Evolutionary conservation across 108 stramenopile species (phyloP), one percentile per base, ranked within the genome.

Genomic region (Bacterosira constricta): DNA sequence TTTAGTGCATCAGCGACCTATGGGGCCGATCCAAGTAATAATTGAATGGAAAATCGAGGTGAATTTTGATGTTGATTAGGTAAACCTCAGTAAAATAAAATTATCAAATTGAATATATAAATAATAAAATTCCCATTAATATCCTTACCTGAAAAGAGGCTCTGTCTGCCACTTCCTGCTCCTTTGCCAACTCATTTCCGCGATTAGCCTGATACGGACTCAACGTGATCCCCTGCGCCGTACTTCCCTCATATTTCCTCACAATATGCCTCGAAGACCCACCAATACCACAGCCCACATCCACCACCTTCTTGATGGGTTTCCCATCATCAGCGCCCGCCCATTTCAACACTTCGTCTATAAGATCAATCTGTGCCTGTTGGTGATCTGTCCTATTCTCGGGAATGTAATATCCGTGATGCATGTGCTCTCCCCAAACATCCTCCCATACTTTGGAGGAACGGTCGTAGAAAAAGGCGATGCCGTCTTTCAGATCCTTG

Each of bases 251-350:
- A 70, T 75, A 98, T 59, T 88, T 91, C 41, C 80, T 62, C 35
- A 92, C 89, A 70, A 98, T 95, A 69, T 96, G 91, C 26, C 98
- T 82, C 17, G 85, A 86, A 27, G 82, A 86, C 12, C 98, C 98
- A 15, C 98, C 98, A 64, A 98, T 90, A 6, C 98, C 98, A 73
- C 98, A 99, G 8, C 98, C 98, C 7, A 94, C 94, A 83, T 96
- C 96, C 3, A 97, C 90, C 26, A 74, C 51, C 29, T 17, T 65
- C 44, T 71, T 83, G 0, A 75, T 79, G 1, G 37, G 44, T 10
- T 47, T 39, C 4, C 69, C 67, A 2, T 65, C 54, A 10, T 69
- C 73, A 1, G 71, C 73, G 27, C 71, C 79, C 0, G 90, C 92
- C 92, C 92, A 98, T 45, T 92, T 85, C 55, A 97, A 69, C 5